Base-by-base conservation (phyloP, 352 stramenopile species). In the Pseudoperonospora humuli region DNA sequence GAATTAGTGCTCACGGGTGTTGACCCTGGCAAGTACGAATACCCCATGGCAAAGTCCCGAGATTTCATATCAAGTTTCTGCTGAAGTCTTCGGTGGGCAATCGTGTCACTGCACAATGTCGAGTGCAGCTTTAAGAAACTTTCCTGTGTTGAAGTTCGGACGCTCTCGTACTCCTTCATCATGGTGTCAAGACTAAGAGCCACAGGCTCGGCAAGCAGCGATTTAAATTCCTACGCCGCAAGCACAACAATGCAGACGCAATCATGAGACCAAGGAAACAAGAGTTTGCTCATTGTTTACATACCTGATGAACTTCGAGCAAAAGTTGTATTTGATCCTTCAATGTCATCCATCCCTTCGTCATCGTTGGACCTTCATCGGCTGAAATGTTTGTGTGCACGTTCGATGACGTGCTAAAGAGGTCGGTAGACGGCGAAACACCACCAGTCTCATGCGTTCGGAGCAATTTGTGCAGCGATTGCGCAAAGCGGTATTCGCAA, bases 121-220 rank as follows among this genome's bases (percentile, higher is more conserved):
- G 54, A 48, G 33, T 87, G 70, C 1, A 57, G 44, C 28, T 77
- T 80, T 7, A 64, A 46, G 31, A 87, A 87, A 13, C 63, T 74
- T n/a, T 87, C 75, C 17, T 89, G 72, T 9, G 70, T 75, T n/a
- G 57, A 56, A 0, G 49, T 41, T 17, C 72, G 59, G 15, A 75
- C 61, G 21, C 52, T 74, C 44, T 86, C 77, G 26, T 92, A 92
- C 19, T 92, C 76, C 32, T 66, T 72, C 34, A 82, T 84, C 76
- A 92, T 92, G 18, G 72, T 86, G 13, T 60, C 55, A 33, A 92
- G 59, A 31, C 74, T 87, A 25, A 92, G 43, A 7, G 72, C 54
- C 11, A 89, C 76, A 8, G 79, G 76, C 28, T 92, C 79, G 1
- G 72, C 59, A 9, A 92, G 45, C 11, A 92, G 27, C 1, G 76